These are phyloP conservation scores for Sphaerulina musiva DNA, from an alignment of 2,329 filamentous ascomycete genomes.

Conservation along the genomic window DNA sequence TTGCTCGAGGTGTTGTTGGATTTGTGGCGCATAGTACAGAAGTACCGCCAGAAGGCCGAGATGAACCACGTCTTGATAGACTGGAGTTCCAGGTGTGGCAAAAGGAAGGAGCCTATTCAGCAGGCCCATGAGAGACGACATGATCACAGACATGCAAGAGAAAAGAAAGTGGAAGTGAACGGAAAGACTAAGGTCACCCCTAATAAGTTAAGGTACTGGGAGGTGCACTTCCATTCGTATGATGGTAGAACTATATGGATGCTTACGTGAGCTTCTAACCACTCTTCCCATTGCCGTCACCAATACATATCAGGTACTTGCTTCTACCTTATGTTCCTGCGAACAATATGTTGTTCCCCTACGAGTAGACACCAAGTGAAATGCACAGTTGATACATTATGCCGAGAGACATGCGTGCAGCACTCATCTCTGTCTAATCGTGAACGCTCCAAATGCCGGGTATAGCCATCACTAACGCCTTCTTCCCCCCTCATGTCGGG, in stretches of 20 bases:
- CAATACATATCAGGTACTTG: no score
- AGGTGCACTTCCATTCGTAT: background rate
- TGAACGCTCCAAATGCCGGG: no score
- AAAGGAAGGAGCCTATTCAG: constrained; percentile 45
- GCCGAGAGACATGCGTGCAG: background rate
- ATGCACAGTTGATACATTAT: background rate
- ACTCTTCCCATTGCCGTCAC: no score
- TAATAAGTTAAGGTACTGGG: background rate
- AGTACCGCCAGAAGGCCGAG: constrained; percentile 39
- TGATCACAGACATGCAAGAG: constrained; percentile 6
- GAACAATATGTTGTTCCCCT: no score
- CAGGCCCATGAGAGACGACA: constrained; percentile 23
- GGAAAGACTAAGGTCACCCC: no score
- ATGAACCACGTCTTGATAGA: constrained; percentile 44
- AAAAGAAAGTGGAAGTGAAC: no score
- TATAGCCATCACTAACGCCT: background rate
- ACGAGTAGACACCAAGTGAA: background rate
- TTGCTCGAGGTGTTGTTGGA: constrained; percentile 35
- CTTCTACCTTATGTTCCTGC: no score
- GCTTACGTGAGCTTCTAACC: no score
- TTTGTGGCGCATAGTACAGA: constrained; percentile 44
- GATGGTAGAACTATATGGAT: no score
- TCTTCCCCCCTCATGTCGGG: background rate
- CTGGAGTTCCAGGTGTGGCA: constrained; percentile 42
- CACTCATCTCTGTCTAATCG: background rate